A percentile compares a stretch with the other conserved stretches of the same genome.
These are phyloP conservation scores for Xanthoconium separans DNA, from an alignment of 1,284 basidiomycete genomes.

Conservation along the genomic window DNA sequence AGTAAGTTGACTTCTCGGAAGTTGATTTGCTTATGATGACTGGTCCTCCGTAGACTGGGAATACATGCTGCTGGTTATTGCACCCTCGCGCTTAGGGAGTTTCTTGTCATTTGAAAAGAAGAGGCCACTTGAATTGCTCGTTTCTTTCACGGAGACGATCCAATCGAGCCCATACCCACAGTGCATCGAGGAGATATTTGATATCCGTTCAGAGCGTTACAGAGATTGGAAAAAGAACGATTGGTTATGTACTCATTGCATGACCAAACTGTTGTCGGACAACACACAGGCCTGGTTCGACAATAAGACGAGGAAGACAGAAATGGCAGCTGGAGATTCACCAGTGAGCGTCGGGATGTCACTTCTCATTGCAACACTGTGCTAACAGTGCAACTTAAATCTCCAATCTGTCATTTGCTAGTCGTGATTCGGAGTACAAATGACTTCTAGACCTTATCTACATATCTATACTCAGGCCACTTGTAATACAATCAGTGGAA, in stretches of 20 bases:
- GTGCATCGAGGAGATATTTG: constrained; percentile 30
- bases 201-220: constrained; percentile 26
- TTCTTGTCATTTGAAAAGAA: constrained; percentile 8
- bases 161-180: constrained; percentile 13
- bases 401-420: background rate
- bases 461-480: constrained; percentile 1
- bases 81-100: background rate
- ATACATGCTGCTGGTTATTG: constrained; percentile 12
- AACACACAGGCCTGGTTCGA: constrained; percentile 34
- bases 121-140: constrained; percentile 8
- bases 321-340: background rate
- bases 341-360: background rate
- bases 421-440: background rate
- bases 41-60: constrained; percentile 19
- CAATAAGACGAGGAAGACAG: background rate
- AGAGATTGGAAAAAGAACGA: constrained; percentile 33
- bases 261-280: constrained; percentile 26
- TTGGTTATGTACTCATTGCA: constrained; percentile 35
- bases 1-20: constrained; percentile 20
- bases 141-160: constrained; percentile 9
- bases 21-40: background rate
- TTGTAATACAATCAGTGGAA: constrained; percentile 13
- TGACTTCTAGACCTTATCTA: background rate
- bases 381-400: too few relatives aligned
- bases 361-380: background rate